Base-by-base conservation (phyloP, 768 basidiomycete genomes). In the Sporobolomyces phaffii region DNA sequence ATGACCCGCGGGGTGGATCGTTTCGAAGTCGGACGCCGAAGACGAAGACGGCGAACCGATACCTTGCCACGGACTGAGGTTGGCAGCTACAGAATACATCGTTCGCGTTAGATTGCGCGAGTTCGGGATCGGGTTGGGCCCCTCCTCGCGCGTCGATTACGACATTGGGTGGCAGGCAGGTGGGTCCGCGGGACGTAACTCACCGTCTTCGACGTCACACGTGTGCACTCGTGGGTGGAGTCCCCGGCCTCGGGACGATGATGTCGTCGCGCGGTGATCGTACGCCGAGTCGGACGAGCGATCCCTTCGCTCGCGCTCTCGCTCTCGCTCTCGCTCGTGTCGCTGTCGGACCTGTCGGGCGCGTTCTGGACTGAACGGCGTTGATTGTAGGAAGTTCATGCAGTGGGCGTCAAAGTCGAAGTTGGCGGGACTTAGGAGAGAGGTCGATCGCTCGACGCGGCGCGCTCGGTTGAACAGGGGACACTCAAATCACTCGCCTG, bases 11-110 rank as follows among this genome's bases (percentile, higher is more conserved):
- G 17, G 54, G 14, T 36, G 56, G 34, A 65, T 51, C 18, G 57
- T 22, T 40, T 70, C 69, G 18, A 70, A 70, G 22, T 70, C 69
- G n/a, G 24, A 28, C 29, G 52, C 52, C 36, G 52, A 54, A 24
- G 50, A 47, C 9, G 63, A 65, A 2, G 49, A 17, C n/a, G 67
- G 69, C 2, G 60, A 62, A 14, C 48, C 41, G 29, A 65, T 2
- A 17, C 60, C 61, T 0, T 50, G 62, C 64, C 69, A 65, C 26
- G 64, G 61, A 0, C 60, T 65, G 48, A 51, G 33, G 24, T 44
- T 38, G 17, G 41, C 45, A 0, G 64, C 57, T 52, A n/a, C n/a
- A n/a, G n/a, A n/a, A n/a, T n/a, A n/a, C n/a, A n/a, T n/a, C n/a
- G 51, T 28, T 20, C 20, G 15, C 20, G 44, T 20, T 20, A 22